A percentile compares a stretch with the other conserved stretches of the same genome.
Evolutionary conservation across 2,329 filamentous ascomycete genomes (phyloP).

Genomic region (Diaporthe sp.): DNA sequence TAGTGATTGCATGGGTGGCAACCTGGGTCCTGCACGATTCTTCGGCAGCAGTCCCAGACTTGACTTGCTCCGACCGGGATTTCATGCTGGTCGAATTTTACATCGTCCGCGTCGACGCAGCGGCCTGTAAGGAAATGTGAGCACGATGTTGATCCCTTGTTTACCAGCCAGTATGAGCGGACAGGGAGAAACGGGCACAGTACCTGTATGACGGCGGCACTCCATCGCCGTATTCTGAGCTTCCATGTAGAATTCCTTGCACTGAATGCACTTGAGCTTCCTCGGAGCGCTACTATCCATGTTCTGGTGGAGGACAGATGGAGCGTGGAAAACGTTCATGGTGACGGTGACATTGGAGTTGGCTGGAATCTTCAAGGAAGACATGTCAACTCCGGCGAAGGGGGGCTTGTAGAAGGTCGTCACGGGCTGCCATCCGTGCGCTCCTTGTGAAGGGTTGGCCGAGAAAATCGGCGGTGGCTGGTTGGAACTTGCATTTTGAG

Average conservation of each 20-base stretch:
- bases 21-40: neutral
- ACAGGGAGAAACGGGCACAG: neutral
- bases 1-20: neutral
- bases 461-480: neutral
- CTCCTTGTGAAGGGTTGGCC: too few species aligned
- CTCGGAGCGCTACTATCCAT: neutral
- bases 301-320: neutral
- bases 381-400: neutral
- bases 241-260: neutral
- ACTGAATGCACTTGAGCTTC: neutral
- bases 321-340: neutral
- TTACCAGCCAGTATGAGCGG: neutral
- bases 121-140: neutral
- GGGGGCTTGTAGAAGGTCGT: neutral
- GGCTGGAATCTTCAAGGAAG: neutral
- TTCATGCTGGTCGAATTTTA: neutral
- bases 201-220: constrained; percentile 5
- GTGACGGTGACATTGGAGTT: neutral
- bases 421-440: neutral
- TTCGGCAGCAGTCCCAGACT: constrained; percentile 12
- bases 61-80: neutral
- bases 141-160: too few species aligned
- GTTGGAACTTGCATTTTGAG: too few species aligned
- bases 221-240: neutral
- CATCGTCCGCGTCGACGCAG: neutral